Evolutionary conservation across 495 filamentous ascomycete genomes (phyloP).

Genomic region (Tricharina praecox): DNA sequence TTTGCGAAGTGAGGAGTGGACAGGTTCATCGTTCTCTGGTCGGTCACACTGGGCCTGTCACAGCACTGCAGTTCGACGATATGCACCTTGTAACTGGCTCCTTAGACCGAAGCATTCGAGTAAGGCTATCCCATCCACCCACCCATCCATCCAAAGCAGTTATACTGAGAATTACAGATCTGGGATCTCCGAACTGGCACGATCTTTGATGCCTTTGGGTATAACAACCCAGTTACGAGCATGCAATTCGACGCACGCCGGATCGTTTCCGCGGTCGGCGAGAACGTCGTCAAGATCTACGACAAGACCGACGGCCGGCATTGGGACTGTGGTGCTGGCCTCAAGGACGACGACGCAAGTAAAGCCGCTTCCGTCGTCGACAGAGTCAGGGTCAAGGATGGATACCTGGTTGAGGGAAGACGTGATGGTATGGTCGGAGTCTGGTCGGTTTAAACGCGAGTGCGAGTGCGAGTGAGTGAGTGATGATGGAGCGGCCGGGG

Average conservation of each 20-base stretch:
- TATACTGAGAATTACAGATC: slow-evolving; percentile 43
- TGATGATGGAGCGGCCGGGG: no score
- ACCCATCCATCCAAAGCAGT: slow-evolving; percentile 2
- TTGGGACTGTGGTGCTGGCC: slow-evolving; percentile 89
- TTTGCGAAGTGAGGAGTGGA: slow-evolving; percentile 59
- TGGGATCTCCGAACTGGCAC: slow-evolving; percentile 96
- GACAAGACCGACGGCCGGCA: slow-evolving; percentile 91
- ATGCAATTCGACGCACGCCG: slow-evolving; percentile 95
- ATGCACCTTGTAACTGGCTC: slow-evolving; percentile 89
- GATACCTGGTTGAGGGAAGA: slow-evolving; percentile 81
- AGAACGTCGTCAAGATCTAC: slow-evolving; percentile 90
- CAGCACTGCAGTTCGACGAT: slow-evolving; percentile 91
- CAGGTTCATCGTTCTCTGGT: slow-evolving; percentile 93
- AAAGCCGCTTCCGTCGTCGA: slow-evolving; percentile 51
- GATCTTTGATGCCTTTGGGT: slow-evolving; percentile 91
- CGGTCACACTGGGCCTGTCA: slow-evolving; percentile 90
- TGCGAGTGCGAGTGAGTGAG: no score
- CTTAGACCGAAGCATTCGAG: slow-evolving; percentile 80
- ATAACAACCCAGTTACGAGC: slow-evolving; percentile 79
- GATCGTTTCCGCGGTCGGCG: slow-evolving; percentile 79
- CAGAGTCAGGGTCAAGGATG: slow-evolving; percentile 78
- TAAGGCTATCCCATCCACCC: slow-evolving; percentile 34
- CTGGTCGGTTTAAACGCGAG: slow-evolving; percentile 56
- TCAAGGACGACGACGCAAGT: slow-evolving; percentile 43
- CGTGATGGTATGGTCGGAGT: slow-evolving; percentile 77